Conservation (phyloP, 768 basidiomycete genomes). For the Xerocomus spinulosus region DNA sequence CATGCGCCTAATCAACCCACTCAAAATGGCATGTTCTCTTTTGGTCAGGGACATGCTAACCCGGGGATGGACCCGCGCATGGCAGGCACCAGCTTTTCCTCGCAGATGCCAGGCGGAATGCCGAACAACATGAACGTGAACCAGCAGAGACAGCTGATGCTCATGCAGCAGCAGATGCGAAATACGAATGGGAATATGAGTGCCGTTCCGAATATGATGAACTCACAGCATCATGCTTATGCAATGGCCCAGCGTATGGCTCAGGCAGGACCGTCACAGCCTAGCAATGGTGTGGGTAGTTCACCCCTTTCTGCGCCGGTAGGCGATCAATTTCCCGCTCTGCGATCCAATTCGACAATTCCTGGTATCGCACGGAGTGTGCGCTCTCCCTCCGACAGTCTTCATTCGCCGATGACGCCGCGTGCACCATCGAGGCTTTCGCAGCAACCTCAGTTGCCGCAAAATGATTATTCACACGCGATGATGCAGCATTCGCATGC, state of each 20-base stretch:
- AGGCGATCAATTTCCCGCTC: conserved; percentile 42
- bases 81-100: conserved; percentile 24
- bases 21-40: conserved; percentile 33
- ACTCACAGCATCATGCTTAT: conserved; percentile 32
- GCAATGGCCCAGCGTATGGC: conserved; percentile 41
- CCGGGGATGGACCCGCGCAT: conserved; percentile 31
- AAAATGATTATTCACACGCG: conserved; percentile 37
- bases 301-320: conserved; percentile 42
- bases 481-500: conserved; percentile 36
- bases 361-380: conserved; percentile 74
- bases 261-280: conserved; percentile 38
- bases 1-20: conserved; percentile 25
- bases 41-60: conserved; percentile 21
- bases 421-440: conserved; percentile 33
- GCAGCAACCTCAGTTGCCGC: conserved; percentile 46
- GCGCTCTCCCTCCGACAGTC: conserved; percentile 68
- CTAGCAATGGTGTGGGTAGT: conserved; percentile 24
- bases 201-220: conserved; percentile 29
- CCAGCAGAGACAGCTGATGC: conserved; percentile 45
- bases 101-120: conserved; percentile 29
- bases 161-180: conserved; percentile 36
- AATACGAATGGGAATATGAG: conserved; percentile 25
- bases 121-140: conserved; percentile 25
- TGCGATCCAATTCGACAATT: conserved; percentile 57
- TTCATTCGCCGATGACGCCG: conserved; percentile 41